Evolutionary conservation across 2,329 filamentous ascomycete genomes (phyloP), one percentile per base, ranked within the genome.

Genomic region (Botrytis byssoidea): DNA sequence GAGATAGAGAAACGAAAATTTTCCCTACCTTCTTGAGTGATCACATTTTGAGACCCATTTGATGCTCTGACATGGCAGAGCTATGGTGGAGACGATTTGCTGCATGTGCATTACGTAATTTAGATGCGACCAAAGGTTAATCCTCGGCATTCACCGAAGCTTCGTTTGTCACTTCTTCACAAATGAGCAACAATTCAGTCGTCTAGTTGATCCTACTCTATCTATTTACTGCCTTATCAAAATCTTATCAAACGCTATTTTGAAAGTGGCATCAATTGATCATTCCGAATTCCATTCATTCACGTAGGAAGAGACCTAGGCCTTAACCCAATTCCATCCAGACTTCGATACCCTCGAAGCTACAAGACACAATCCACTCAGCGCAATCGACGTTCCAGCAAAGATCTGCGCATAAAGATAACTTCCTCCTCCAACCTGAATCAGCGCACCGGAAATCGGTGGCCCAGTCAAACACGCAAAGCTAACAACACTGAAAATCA

Each of bases 61-160:
- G 16, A 64, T 64, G 25, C 37, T 63, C 7, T 40, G 4, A 25
- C 32, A 37, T 20, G 7, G 14, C 32, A 18, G 42, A 51, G 48
- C 48, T 29, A 35, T 35, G 63, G 22, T 67, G 65, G 35, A n/a
- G 65, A 18, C 46, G 32, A 8, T 46, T 22, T 32, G n/a, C n/a
- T 65, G n/a, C 44, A n/a, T 29, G 25, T 22, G 5, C 18, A 57
- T 68, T 68, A 68, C 35, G 48, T 68, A 68, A 68, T 57, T 16
- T 42, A 1, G 1, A 29, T 9, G 65, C 25, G 0, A 25, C 1
- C 18, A 1, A 25, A 44, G 66, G 66, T 4, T 57, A 57, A 69
- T 42, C n/a, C 18, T 69, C 66, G 66, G 66, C 20, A 0, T 12
- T 10, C 7, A 48, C 35, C 22, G 10, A n/a, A 16, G 12, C 14